Percentiles rank a stretch among this genome's conserved stretches.
phyloP scores from a whole-genome alignment of 257 asterid species.

The Scutellaria barbata region DNA sequence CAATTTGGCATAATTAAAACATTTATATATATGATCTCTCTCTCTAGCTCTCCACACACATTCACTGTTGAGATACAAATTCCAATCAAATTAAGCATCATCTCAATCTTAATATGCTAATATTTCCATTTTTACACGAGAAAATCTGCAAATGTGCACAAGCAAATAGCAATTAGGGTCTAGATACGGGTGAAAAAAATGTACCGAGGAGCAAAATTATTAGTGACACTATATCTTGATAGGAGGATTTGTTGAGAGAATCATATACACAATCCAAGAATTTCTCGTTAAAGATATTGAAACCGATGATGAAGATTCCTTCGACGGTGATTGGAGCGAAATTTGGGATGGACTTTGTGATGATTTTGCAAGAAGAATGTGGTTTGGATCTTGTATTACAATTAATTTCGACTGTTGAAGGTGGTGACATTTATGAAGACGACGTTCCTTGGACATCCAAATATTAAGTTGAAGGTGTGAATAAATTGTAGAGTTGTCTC shows the following conservation, averaged over 20 bases:
- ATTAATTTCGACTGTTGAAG: no score
- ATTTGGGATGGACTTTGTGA: slow-evolving; percentile 34
- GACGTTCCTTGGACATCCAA: no score
- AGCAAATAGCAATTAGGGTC: not conserved
- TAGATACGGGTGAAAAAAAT: not conserved
- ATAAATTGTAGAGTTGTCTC: no score
- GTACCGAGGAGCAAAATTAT: slow-evolving; percentile 78
- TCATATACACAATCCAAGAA: slow-evolving; percentile 75
- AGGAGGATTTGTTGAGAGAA: slow-evolving; percentile 75
- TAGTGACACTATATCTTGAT: slow-evolving; percentile 82
- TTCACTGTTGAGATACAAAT: not conserved
- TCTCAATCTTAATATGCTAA: slow-evolving; percentile 13
- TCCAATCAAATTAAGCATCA: slow-evolving; percentile 1
- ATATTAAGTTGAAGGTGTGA: no score
- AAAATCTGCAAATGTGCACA: slow-evolving; percentile 7
- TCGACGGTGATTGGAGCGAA: slow-evolving; percentile 32
- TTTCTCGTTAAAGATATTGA: slow-evolving; percentile 40
- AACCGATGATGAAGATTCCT: slow-evolving; percentile 35
- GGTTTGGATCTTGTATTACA: no score
- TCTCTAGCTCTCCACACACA: no score
- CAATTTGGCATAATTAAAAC: not conserved
- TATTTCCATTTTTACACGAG: not conserved
- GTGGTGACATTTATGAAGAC: no score
- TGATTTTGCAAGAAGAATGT: slow-evolving; percentile 23
- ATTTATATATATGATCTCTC: not conserved